Conservation (phyloP, 495 filamentous ascomycete species). For the Ascodesmis nigricans region DNA sequence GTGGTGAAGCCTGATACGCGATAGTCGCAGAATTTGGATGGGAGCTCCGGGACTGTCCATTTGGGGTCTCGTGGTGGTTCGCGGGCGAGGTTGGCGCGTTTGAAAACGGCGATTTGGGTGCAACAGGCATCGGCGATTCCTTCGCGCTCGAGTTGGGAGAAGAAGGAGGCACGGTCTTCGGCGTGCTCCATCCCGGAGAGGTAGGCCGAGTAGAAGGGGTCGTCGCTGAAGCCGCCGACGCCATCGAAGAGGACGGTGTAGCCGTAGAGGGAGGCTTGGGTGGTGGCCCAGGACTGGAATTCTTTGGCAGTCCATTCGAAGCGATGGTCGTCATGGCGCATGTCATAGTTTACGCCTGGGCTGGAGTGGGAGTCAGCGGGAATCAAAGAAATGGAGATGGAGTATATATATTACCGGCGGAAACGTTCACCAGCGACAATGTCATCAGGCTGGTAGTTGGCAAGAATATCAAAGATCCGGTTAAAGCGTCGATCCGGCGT, state of each 20-base stretch:
- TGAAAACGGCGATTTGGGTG: too few species aligned
- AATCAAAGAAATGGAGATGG: not conserved
- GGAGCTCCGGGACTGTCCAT: too few species aligned
- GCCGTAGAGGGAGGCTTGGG: constrained; percentile 12
- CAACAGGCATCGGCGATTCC: too few species aligned
- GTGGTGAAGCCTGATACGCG: too few species aligned
- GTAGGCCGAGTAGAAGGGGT: too few species aligned
- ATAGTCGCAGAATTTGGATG: too few species aligned
- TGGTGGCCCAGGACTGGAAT: constrained; percentile 16
- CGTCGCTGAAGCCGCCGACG: constrained; percentile 14
- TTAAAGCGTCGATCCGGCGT: constrained; percentile 22
- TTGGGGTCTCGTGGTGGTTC: too few species aligned
- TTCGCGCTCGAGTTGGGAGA: too few species aligned
- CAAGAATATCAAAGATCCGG: constrained; percentile 12
- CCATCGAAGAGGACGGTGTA: constrained; percentile 18
- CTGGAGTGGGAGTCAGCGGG: constrained; percentile 4
- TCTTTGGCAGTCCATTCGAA: constrained; percentile 20
- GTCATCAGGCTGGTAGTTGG: not conserved
- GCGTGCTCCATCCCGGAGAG: too few species aligned
- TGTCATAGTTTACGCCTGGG: constrained; percentile 14
- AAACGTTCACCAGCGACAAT: not conserved
- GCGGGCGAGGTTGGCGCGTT: too few species aligned
- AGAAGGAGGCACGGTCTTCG: too few species aligned
- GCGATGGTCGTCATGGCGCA: constrained; percentile 20
- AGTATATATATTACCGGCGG: not conserved